Conservation (phyloP, 2,329 filamentous ascomycete species). For the Fusarium temperatum region DNA sequence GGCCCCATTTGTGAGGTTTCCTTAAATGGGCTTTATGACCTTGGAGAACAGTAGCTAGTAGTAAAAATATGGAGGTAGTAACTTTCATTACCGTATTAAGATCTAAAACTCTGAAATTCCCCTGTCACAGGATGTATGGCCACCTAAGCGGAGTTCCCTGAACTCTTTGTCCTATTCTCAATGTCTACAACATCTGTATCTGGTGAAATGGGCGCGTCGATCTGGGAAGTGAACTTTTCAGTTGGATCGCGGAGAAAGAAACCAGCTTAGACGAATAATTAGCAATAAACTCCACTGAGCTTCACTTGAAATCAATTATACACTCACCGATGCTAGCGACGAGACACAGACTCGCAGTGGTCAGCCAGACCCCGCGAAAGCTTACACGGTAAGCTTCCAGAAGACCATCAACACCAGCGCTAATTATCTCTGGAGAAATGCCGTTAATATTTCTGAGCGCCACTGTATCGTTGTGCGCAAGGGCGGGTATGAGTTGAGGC, state of each 20-base stretch:
- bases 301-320: not conserved
- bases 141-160: not conserved
- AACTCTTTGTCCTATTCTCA: not conserved
- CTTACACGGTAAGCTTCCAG: not conserved
- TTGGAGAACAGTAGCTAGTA: too few species aligned
- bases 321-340: not conserved
- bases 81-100: too few species aligned
- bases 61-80: too few species aligned
- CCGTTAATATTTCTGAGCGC: rapidly evolving
- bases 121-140: rapidly evolving
- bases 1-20: slow-evolving; percentile 18
- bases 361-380: not conserved
- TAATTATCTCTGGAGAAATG: not conserved
- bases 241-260: not conserved
- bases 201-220: not conserved
- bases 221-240: not conserved
- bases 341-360: not conserved
- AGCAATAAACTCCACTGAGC: not conserved
- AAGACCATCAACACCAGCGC: not conserved
- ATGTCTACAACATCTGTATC: not conserved
- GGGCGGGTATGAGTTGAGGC: not conserved
- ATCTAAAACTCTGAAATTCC: too few species aligned
- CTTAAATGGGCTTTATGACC: not conserved
- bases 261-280: not conserved
- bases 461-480: not conserved